A percentile compares a stretch with the other conserved stretches of the same genome.
Evolutionary conservation across 331 rosid species (phyloP).

Genomic region (Prunus yedoensis): DNA sequence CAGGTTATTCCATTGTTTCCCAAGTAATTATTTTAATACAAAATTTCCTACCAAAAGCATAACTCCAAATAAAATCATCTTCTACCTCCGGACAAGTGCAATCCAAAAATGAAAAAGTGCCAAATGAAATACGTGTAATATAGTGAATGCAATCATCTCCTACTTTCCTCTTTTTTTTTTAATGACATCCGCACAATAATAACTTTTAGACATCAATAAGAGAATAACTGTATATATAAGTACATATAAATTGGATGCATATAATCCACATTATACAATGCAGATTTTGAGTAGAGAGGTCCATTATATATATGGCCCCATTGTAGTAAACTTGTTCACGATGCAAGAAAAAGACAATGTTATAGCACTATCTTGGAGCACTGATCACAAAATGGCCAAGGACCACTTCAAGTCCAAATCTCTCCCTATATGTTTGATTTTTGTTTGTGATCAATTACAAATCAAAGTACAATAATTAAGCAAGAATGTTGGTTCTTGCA

Average conservation of each 20-base stretch:
- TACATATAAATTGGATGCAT: neutral
- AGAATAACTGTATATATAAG: neutral
- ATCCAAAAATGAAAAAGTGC: neutral
- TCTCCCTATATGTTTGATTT: neutral
- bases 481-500: neutral
- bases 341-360: slow-evolving; percentile 12
- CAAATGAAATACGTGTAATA: slow-evolving; percentile 4
- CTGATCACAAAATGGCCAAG: slow-evolving; percentile 22
- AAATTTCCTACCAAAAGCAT: slow-evolving; percentile 5
- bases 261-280: neutral
- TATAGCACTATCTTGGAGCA: slow-evolving; percentile 29
- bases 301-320: neutral
- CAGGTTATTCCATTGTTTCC: neutral
- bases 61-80: neutral
- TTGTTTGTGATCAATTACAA: neutral
- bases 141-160: neutral
- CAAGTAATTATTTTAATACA: neutral
- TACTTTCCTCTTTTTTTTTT: too few relatives aligned
- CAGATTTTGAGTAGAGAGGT: neutral
- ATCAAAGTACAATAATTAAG: neutral
- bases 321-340: neutral
- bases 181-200: too few relatives aligned
- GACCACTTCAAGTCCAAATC: slow-evolving; percentile 34
- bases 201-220: rapidly evolving
- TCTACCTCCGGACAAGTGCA: neutral